Evolutionary conservation across 1,284 basidiomycete species (phyloP).

Genomic region (Trametes pubescens): DNA sequence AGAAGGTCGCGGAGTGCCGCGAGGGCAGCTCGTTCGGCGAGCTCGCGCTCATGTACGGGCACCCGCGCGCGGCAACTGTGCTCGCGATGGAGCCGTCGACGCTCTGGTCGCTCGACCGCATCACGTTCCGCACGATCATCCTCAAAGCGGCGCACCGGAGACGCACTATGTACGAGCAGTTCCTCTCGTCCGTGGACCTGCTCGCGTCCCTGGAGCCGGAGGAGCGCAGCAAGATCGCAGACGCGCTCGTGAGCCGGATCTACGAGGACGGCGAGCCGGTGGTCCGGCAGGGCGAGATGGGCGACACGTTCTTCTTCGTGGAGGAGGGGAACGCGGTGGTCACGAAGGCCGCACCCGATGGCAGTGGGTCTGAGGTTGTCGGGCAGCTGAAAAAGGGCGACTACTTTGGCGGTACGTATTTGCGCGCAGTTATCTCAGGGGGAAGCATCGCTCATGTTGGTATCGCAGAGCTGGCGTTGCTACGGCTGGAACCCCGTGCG

Average conservation of each 20-base stretch:
- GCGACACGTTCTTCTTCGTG: slow-evolving; percentile 97
- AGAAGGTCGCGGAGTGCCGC: slow-evolving; percentile 86
- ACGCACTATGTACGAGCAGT: slow-evolving; percentile 95
- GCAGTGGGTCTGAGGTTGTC: slow-evolving; percentile 68
- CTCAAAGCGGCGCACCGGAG: slow-evolving; percentile 88
- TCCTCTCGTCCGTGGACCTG: slow-evolving; percentile 91
- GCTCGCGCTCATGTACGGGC: slow-evolving; percentile 97
- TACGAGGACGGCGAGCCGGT: slow-evolving; percentile 89
- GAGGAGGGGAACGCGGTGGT: slow-evolving; percentile 93
- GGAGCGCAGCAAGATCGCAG: slow-evolving; percentile 96
- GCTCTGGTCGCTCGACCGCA: slow-evolving; percentile 95
- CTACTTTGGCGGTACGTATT: slow-evolving; percentile 92
- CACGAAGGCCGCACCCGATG: slow-evolving; percentile 74
- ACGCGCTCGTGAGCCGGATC: slow-evolving; percentile 88
- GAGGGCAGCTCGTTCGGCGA: slow-evolving; percentile 95
- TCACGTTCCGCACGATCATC: slow-evolving; percentile 99
- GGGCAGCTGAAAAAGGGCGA: slow-evolving; percentile 88
- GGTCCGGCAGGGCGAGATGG: slow-evolving; percentile 92
- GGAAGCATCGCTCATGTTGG: not conserved
- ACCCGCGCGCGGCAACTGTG: slow-evolving; percentile 95
- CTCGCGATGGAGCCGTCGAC: slow-evolving; percentile 86
- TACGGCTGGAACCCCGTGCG: slow-evolving; percentile 88
- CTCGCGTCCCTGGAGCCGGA: slow-evolving; percentile 86
- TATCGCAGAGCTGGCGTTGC: slow-evolving; percentile 77
- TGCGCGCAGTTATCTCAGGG: not conserved